These are phyloP conservation scores for Podospora anserina DNA, from an alignment of 495 filamentous ascomycete species.

Conservation along the genomic window DNA sequence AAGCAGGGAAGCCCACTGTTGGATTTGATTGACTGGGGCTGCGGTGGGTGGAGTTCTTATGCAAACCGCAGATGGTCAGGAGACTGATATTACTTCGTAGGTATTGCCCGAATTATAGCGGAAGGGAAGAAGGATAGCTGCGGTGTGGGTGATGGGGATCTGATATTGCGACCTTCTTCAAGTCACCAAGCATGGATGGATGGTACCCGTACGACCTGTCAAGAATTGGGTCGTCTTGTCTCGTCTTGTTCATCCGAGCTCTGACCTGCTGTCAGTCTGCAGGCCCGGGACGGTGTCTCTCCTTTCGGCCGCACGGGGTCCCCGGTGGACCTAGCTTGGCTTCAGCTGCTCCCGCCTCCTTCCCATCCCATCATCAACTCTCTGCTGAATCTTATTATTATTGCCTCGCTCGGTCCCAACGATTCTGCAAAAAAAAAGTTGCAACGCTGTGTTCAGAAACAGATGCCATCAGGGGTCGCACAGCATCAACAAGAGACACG, in stretches of 20 bases:
- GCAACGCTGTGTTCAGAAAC: neutral
- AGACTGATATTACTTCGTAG: neutral
- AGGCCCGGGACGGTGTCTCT: constrained; percentile 4
- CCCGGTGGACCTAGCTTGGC: constrained; percentile 4
- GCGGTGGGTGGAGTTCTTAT: constrained; percentile 23
- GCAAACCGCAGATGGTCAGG: constrained; percentile 13
- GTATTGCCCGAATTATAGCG: neutral
- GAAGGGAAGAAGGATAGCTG: neutral
- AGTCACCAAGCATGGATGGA: neutral
- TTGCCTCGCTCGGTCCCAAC: neutral
- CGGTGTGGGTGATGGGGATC: neutral
- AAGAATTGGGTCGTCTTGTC: neutral
- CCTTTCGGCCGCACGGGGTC: constrained; percentile 30
- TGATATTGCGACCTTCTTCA: constrained; percentile 1
- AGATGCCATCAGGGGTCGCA: neutral
- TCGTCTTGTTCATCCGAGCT: neutral
- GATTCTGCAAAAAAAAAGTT: neutral
- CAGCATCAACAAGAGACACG: constrained; percentile 2
- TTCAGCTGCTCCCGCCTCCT: constrained; percentile 1
- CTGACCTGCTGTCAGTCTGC: constrained; percentile 8
- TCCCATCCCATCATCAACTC: neutral
- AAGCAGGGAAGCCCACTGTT: neutral
- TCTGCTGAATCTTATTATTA: neutral
- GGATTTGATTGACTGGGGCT: constrained; percentile 8
- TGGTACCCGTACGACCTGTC: constrained; percentile 1